Base-by-base conservation (phyloP, 2,329 filamentous ascomycete species). In the Gaeumannomyces tritici region DNA sequence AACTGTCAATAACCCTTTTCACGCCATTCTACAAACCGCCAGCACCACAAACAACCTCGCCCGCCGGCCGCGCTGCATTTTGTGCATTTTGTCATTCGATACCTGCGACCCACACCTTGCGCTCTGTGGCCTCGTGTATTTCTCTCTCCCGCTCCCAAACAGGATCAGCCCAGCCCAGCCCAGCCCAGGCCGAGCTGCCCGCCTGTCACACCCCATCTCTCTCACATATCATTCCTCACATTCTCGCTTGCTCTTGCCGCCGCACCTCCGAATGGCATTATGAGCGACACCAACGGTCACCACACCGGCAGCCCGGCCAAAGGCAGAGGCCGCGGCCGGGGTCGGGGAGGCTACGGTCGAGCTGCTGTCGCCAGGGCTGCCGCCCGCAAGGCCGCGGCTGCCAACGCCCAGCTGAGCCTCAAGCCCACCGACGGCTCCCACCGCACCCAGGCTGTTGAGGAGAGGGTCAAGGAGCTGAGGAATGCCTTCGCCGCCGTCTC, bases 381-480 rank as follows among this genome's bases (percentile, higher is more conserved):
- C 2, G 59, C 59, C 35, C 42, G 42, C 42, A 51, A 60, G 42
- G 59, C 59, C 3, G 33, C 42, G 24, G 42, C 42, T n/a, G 42
- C 42, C 42, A 51, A 51, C 42, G 42, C 42, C 18, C 42, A 51
- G 42, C 42, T n/a, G 42, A 51, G 42, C 42, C 42, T 51, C 42
- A 51, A 51, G 42, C 42, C 42, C 7, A 11, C 59, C 59, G 59
- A 60, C 33, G n/a, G 59, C 24, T 60, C 59, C n/a, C 54, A 31
- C 35, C n/a, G 42, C n/a, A 79, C 81, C 61, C 83, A 86, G 70
- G 83, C 82, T 60, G 79, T 80, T 63, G 82, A 84, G 66, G 83
- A 86, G 70, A 85, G 88, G 62, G 84, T 87, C 70, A 80, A 87
- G 66, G 82, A 88, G 67, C 77, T 90, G 68, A 88, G 88, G 72